A percentile compares a stretch with the other conserved stretches of the same genome.
These are phyloP conservation scores for Dacryopinax primogenitus DNA, from an alignment of 768 basidiomycete genomes.

Conservation along the genomic window DNA sequence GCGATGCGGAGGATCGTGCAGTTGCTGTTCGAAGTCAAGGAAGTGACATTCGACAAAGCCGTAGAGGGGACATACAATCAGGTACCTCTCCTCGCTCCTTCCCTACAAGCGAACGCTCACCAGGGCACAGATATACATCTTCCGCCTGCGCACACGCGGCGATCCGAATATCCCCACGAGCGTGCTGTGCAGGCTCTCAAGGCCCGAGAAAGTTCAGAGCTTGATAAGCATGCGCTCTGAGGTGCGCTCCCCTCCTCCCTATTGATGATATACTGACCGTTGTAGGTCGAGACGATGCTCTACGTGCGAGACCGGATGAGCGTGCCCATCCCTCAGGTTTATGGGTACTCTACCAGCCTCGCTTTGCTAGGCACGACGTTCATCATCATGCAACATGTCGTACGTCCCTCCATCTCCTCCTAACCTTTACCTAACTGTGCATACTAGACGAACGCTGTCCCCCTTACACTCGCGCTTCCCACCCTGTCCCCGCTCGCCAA, in stretches of 20 bases:
- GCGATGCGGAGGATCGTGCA: background rate
- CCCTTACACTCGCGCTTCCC: background rate
- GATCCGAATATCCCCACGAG: background rate
- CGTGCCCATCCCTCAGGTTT: background rate
- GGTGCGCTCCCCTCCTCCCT: background rate
- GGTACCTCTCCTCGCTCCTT: too few relatives aligned
- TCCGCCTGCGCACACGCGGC: background rate
- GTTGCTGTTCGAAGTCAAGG: background rate
- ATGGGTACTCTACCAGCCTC: background rate
- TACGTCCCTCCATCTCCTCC: background rate
- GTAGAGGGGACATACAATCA: background rate
- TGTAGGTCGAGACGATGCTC: background rate
- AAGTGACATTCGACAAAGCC: background rate
- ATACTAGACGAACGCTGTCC: background rate
- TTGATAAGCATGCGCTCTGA: background rate
- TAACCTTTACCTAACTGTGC: background rate
- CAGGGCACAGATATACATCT: background rate
- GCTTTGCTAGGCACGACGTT: background rate
- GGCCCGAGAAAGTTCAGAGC: background rate
- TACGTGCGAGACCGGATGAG: background rate
- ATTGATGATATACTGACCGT: background rate
- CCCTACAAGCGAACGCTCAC: background rate
- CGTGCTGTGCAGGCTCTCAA: background rate
- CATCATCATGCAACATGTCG: conserved; percentile 7
- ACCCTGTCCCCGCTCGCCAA: background rate